These are phyloP conservation scores for Lignosus rhinocerotis DNA, from an alignment of 1,284 basidiomycete genomes.

Conservation along the genomic window DNA sequence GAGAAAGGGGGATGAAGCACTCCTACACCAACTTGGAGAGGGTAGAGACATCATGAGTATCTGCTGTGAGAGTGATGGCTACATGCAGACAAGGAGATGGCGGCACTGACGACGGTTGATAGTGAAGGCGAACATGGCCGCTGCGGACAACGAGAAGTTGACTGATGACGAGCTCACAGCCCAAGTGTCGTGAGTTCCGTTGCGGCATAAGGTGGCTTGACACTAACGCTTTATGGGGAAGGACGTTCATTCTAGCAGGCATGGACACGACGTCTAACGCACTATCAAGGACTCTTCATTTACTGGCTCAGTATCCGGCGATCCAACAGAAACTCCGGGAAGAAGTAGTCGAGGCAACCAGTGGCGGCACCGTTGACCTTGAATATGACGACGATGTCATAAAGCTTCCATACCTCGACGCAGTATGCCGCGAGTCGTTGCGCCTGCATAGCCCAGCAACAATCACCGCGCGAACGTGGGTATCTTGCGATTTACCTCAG, in stretches of 20 bases:
- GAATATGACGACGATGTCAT: slow-evolving; percentile 15
- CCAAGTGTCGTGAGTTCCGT: slow-evolving; percentile 23
- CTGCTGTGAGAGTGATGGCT: slow-evolving; percentile 32
- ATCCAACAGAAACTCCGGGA: not conserved
- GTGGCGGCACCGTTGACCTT: not conserved
- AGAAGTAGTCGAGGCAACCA: not conserved
- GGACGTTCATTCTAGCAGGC: not conserved
- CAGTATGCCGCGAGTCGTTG: not conserved
- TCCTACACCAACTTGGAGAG: slow-evolving; percentile 21
- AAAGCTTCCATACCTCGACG: slow-evolving; percentile 15
- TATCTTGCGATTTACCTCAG: not conserved
- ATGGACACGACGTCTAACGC: slow-evolving; percentile 6
- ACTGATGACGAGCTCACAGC: slow-evolving; percentile 25
- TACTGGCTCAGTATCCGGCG: not conserved
- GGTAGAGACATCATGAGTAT: slow-evolving; percentile 48
- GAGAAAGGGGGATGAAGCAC: slow-evolving; percentile 19
- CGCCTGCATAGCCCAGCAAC: not conserved
- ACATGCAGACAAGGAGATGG: slow-evolving; percentile 6
- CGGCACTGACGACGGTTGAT: not conserved
- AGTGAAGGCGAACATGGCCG: slow-evolving; percentile 25
- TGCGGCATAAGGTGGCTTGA: not conserved
- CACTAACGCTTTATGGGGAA: slow-evolving; percentile 26
- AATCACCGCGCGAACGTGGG: not conserved
- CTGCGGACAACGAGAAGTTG: slow-evolving; percentile 22
- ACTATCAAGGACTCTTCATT: slow-evolving; percentile 1